These are phyloP conservation scores for Mollisia scopiformis DNA, from an alignment of 2,329 filamentous ascomycete species.

Conservation along the genomic window DNA sequence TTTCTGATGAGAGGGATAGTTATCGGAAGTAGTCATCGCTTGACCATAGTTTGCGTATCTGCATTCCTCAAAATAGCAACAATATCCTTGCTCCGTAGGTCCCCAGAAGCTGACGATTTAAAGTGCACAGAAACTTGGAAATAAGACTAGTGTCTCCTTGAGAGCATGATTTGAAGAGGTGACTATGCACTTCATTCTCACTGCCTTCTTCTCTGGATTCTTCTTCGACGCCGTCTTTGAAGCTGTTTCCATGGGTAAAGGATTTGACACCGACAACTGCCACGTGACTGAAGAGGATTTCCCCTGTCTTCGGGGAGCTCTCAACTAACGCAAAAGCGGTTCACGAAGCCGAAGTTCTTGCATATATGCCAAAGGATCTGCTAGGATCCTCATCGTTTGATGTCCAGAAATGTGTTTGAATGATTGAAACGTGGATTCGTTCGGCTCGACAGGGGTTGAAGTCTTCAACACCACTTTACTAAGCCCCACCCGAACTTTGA, in stretches of 20 bases:
- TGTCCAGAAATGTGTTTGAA: no score
- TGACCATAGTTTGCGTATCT: not conserved
- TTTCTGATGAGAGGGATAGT: not conserved
- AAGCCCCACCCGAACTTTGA: no score
- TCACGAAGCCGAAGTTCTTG: no score
- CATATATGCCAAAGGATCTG: no score
- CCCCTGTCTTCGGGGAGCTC: not conserved
- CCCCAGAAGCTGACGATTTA: conserved; percentile 2
- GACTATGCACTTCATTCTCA: conserved; percentile 8
- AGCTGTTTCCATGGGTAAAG: not conserved
- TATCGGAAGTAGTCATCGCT: not conserved
- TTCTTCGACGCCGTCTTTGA: conserved; percentile 3
- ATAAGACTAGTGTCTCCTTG: conserved; percentile 6
- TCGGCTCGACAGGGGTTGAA: no score
- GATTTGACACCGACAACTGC: not conserved
- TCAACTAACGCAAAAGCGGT: no score
- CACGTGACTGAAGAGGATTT: not conserved
- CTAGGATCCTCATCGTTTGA: no score
- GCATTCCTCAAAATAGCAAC: not conserved
- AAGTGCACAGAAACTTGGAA: conserved; percentile 12
- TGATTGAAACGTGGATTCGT: no score
- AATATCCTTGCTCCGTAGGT: not conserved
- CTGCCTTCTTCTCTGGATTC: not conserved
- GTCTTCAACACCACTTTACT: no score
- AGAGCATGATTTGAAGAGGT: conserved; percentile 4